Conservation (phyloP, 768 basidiomycete genomes). For the Ephemerocybe angulata region DNA sequence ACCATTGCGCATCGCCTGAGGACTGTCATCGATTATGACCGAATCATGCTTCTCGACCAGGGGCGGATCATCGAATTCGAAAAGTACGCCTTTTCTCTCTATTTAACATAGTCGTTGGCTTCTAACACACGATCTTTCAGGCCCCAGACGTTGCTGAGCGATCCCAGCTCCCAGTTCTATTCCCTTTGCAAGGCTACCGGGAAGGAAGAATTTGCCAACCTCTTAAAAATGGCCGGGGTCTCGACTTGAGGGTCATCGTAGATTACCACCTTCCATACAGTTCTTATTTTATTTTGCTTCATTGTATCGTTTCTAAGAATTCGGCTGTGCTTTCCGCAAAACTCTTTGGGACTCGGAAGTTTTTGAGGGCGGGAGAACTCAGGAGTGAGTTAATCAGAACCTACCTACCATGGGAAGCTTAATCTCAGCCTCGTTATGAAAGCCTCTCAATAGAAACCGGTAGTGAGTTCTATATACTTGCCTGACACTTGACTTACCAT, state of each 20-base stretch:
- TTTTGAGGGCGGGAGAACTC: neutral
- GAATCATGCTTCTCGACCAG: slow-evolving; percentile 74
- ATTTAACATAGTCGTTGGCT: neutral
- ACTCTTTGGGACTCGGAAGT: too few species aligned
- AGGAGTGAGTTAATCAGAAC: neutral
- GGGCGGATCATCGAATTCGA: slow-evolving; percentile 79
- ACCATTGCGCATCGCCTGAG: slow-evolving; percentile 82
- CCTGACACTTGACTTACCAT: neutral
- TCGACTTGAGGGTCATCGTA: slow-evolving; percentile 10
- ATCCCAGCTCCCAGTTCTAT: slow-evolving; percentile 61
- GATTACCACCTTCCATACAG: neutral
- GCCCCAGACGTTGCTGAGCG: slow-evolving; percentile 51
- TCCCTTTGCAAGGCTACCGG: slow-evolving; percentile 72
- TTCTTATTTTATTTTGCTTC: too few species aligned
- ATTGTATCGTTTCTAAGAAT: too few species aligned
- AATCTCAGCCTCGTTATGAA: neutral
- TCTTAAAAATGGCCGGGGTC: slow-evolving; percentile 64
- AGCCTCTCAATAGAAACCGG: slow-evolving; percentile 1
- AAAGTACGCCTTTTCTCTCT: slow-evolving; percentile 28
- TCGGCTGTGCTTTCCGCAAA: too few species aligned
- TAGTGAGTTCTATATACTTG: slow-evolving; percentile 4
- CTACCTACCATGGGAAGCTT: neutral
- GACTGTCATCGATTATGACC: slow-evolving; percentile 80
- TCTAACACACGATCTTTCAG: slow-evolving; percentile 22
- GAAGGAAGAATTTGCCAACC: slow-evolving; percentile 60